Percentiles rank a stretch among this genome's conserved stretches.
Evolutionary conservation across 352 stramenopile genomes (phyloP).

Genomic region (Globisporangium viniferum): DNA sequence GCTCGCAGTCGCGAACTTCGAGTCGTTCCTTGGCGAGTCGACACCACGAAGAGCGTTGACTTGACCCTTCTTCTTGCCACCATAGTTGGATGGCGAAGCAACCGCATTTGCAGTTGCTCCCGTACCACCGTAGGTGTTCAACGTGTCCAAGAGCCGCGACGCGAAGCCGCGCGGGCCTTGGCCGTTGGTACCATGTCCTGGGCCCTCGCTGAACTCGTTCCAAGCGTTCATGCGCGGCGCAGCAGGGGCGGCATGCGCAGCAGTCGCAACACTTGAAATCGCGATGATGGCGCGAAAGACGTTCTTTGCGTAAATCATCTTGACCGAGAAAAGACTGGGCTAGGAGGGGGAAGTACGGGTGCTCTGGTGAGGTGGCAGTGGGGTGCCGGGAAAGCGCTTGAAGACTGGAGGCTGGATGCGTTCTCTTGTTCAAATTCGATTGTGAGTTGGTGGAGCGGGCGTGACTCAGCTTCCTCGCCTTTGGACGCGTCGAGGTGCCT

Average conservation of each 20-base stretch:
- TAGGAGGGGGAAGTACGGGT: slow-evolving; percentile 21
- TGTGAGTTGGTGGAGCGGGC: slow-evolving; percentile 2
- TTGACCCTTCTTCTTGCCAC: slow-evolving; percentile 27
- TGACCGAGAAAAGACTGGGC: slow-evolving; percentile 21
- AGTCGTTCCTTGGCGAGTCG: slow-evolving; percentile 31
- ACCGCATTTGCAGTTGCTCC: slow-evolving; percentile 17
- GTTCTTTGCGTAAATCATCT: slow-evolving; percentile 62
- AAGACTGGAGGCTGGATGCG: slow-evolving; percentile 17
- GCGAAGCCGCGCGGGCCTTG: slow-evolving; percentile 12
- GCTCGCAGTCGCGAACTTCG: slow-evolving; percentile 41
- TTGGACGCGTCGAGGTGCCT: background rate
- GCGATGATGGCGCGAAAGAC: slow-evolving; percentile 56
- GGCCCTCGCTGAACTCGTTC: slow-evolving; percentile 14
- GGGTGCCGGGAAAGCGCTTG: slow-evolving; percentile 18
- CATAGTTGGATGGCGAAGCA: slow-evolving; percentile 40
- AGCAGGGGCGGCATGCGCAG: slow-evolving; percentile 27
- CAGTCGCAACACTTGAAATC: slow-evolving; percentile 40
- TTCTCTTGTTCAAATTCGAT: slow-evolving; percentile 27
- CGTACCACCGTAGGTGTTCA: slow-evolving; percentile 25
- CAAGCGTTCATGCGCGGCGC: slow-evolving; percentile 19
- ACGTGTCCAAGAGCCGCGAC: slow-evolving; percentile 25
- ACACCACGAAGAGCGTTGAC: slow-evolving; percentile 31
- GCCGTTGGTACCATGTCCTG: slow-evolving; percentile 23
- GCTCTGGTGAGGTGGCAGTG: slow-evolving; percentile 16
- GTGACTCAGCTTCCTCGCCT: background rate